A percentile compares a stretch with the other conserved stretches of the same genome.
Conservation (phyloP, 2,329 filamentous ascomycete species). For the Colletotrichum tanaceti region DNA sequence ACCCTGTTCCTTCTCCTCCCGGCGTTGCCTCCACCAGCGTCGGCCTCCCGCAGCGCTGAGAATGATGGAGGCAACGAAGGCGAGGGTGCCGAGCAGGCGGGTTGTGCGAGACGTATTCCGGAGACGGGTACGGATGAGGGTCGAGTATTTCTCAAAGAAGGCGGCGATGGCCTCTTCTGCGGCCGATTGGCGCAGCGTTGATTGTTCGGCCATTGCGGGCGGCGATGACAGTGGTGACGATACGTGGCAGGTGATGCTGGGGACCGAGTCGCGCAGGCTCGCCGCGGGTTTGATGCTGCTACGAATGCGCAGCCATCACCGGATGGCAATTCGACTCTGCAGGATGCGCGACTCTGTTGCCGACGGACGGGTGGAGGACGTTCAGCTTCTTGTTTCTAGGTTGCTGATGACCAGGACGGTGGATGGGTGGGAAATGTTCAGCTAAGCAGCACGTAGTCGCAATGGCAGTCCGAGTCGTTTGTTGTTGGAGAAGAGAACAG, state of each 20-base stretch:
- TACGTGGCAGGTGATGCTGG: conserved; percentile 1
- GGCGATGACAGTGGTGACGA: conserved; percentile 69
- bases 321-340: background rate
- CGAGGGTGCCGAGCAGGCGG: conserved; percentile 79
- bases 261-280: conserved; percentile 37
- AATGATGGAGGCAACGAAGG: conserved; percentile 82
- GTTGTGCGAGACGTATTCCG: conserved; percentile 75
- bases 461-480: conserved; percentile 32
- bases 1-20: conserved; percentile 84
- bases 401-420: conserved; percentile 11
- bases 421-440: conserved; percentile 5
- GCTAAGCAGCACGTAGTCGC: conserved; percentile 38
- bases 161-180: conserved; percentile 75
- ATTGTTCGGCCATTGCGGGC: conserved; percentile 68
- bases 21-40: conserved; percentile 78
- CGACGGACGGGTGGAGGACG: conserved; percentile 1
- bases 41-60: conserved; percentile 82
- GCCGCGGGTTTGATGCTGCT: conserved; percentile 29
- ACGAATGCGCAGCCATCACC: conserved; percentile 38
- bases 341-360: conserved; percentile 7
- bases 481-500: conserved; percentile 20
- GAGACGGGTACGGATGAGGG: conserved; percentile 64
- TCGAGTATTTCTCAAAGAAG: conserved; percentile 71
- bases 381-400: conserved; percentile 11
- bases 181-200: conserved; percentile 76